phyloP scores from a whole-genome alignment of 345 rosid species.

The Citrus cavaleriei region DNA sequence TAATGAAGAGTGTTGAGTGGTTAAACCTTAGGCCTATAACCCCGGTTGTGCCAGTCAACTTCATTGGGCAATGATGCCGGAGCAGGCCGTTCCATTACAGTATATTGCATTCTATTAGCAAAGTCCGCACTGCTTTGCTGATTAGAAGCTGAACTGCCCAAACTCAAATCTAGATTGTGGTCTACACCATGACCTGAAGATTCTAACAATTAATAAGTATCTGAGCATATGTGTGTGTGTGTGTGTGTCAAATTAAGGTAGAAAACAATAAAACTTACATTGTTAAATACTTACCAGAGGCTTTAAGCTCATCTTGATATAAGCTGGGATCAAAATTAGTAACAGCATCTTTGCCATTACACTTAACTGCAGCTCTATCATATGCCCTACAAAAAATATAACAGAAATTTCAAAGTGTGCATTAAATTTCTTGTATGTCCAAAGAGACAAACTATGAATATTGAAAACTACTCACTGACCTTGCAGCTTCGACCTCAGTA shows the following conservation, averaged over 20 bases:
- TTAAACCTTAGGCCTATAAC: constrained; percentile 41
- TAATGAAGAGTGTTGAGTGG: not conserved
- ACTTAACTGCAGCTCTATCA: constrained; percentile 91
- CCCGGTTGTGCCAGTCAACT: constrained; percentile 39
- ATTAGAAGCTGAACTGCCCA: constrained; percentile 54
- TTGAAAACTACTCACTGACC: constrained; percentile 31
- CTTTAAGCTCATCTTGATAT: constrained; percentile 58
- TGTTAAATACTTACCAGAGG: constrained; percentile 33
- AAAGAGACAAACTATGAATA: not conserved
- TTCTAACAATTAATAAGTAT: constrained; percentile 15
- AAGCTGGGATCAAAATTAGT: constrained; percentile 88
- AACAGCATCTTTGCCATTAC: constrained; percentile 92
- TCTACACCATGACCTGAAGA: constrained; percentile 43
- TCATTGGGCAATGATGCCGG: constrained; percentile 24
- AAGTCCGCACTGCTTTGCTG: constrained; percentile 27
- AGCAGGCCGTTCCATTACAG: constrained; percentile 20
- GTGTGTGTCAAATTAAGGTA: no score
- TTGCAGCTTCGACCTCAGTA: constrained; percentile 91
- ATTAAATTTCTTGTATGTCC: not conserved
- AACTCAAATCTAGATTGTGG: constrained; percentile 79
- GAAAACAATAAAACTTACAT: not conserved
- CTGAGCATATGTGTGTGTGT: no score
- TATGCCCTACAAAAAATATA: constrained; percentile 45
- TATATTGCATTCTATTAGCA: constrained; percentile 18
- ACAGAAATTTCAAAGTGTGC: not conserved